These are phyloP conservation scores for Auricularia sp. DNA, from an alignment of 768 basidiomycete species.

Conservation along the genomic window DNA sequence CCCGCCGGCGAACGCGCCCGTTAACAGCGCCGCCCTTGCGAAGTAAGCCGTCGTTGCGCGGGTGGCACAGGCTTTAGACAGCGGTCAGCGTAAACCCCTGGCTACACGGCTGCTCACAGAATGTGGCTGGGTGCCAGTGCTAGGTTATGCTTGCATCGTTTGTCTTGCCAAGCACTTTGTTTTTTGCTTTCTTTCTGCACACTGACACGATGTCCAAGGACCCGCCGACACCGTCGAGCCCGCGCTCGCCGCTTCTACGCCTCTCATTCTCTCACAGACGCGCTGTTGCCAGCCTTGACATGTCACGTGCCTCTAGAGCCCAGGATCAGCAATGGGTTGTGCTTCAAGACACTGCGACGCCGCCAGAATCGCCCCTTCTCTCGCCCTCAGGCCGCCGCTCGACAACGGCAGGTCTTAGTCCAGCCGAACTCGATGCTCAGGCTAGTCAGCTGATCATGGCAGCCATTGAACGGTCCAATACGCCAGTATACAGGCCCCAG, in stretches of 20 bases:
- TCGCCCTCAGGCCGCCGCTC: background rate
- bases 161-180: background rate
- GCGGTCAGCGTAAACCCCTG: too few species aligned
- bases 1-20: too few species aligned
- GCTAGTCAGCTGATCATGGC: slow-evolving; percentile 34
- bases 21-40: too few species aligned
- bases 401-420: slow-evolving; percentile 15
- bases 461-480: slow-evolving; percentile 37
- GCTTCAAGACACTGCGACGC: background rate
- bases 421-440: slow-evolving; percentile 37
- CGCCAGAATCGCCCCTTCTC: background rate
- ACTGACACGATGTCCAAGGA: background rate
- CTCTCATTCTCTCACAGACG: background rate
- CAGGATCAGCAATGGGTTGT: background rate
- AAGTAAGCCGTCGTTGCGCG: too few species aligned
- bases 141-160: too few species aligned
- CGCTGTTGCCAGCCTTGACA: background rate
- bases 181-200: background rate
- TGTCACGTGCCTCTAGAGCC: background rate
- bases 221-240: background rate
- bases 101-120: too few species aligned
- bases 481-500: slow-evolving; percentile 22
- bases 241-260: background rate
- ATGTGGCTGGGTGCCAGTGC: too few species aligned
- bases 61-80: too few species aligned